Percentiles rank a stretch among this genome's conserved stretches.
phyloP scores from a whole-genome alignment of 768 basidiomycete genomes.

The Auriscalpium vulgare region DNA sequence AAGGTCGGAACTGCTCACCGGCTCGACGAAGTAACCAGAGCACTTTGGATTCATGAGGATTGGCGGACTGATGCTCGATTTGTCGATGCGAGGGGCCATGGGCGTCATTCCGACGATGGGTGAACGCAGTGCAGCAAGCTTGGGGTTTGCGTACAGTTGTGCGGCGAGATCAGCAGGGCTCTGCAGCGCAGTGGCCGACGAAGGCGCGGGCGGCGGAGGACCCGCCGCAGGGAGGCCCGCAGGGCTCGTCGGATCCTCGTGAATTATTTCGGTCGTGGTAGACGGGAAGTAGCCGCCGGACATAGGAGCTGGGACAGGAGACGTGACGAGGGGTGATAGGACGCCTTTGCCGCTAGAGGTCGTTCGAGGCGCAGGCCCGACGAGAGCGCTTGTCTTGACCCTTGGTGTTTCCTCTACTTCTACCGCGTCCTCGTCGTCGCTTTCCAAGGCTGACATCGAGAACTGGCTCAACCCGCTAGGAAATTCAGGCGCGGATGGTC shows the following conservation, averaged over 20 bases:
- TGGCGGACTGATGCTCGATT: constrained; percentile 38
- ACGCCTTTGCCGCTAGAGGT: neutral
- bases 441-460: constrained; percentile 48
- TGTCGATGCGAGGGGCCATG: constrained; percentile 8
- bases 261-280: neutral
- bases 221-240: neutral
- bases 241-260: neutral
- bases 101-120: constrained; percentile 21
- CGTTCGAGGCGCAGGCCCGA: neutral
- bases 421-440: constrained; percentile 34
- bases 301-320: neutral
- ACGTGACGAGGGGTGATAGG: neutral
- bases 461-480: constrained; percentile 27
- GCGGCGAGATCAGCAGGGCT: constrained; percentile 33
- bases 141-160: constrained; percentile 37
- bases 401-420: constrained; percentile 16
- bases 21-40: constrained; percentile 96
- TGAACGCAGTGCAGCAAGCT: constrained; percentile 40
- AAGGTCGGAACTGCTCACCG: constrained; percentile 42
- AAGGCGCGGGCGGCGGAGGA: neutral
- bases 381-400: constrained; percentile 1
- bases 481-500: neutral
- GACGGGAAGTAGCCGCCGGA: neutral
- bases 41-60: constrained; percentile 76
- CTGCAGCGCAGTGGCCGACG: constrained; percentile 14